phyloP scores from a whole-genome alignment of 495 filamentous ascomycete species.

The Aspergillus asperescens region DNA sequence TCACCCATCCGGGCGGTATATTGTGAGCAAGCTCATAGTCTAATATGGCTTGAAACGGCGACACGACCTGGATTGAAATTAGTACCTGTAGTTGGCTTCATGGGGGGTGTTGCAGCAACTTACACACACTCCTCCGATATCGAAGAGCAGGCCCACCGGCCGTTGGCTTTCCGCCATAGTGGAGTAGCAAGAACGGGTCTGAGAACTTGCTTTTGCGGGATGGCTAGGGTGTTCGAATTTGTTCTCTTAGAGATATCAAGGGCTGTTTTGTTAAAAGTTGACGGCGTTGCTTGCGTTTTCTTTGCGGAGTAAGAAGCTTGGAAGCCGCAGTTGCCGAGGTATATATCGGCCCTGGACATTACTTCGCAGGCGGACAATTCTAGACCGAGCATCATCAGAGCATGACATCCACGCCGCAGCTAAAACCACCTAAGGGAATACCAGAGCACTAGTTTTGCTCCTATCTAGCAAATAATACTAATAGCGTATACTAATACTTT shows the following conservation, averaged over 20 bases:
- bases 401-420: too few relatives aligned
- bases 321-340: constrained; percentile 28
- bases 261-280: too few relatives aligned
- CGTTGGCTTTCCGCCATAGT: constrained; percentile 38
- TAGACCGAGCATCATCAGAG: too few relatives aligned
- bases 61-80: constrained; percentile 60
- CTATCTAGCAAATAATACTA: too few relatives aligned
- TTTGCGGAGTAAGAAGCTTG: constrained; percentile 19
- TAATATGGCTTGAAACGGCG: constrained; percentile 86
- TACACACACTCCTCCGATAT: constrained; percentile 97
- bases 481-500: too few relatives aligned
- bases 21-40: constrained; percentile 71
- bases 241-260: neutral
- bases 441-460: too few relatives aligned
- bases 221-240: neutral
- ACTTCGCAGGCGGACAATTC: too few relatives aligned
- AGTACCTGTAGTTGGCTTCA: neutral
- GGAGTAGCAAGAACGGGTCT: neutral
- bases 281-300: neutral
- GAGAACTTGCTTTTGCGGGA: neutral
- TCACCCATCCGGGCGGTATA: constrained; percentile 85
- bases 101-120: constrained; percentile 23
- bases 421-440: too few relatives aligned
- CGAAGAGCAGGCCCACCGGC: constrained; percentile 83
- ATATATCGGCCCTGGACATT: constrained; percentile 3